A percentile compares a stretch with the other conserved stretches of the same genome.
Evolutionary conservation across 208 protist species (phyloP).

Genomic region (Tritrichomonas musculus): DNA sequence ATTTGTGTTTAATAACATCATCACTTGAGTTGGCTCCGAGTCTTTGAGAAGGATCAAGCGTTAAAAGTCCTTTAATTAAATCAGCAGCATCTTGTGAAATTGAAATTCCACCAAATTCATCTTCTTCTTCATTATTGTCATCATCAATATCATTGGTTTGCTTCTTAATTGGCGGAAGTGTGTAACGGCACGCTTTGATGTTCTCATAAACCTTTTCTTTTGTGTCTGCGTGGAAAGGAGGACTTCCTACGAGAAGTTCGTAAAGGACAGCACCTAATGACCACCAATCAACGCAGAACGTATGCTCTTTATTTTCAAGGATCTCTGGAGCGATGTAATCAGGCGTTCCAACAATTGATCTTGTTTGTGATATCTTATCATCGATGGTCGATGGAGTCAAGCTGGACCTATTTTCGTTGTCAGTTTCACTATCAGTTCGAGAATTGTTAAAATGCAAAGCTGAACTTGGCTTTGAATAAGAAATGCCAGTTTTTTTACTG

Average conservation of each 20-base stretch:
- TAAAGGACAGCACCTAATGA: constrained; percentile 93
- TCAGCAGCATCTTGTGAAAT: background rate
- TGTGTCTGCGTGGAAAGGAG: constrained; percentile 87
- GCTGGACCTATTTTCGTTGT: too few relatives aligned
- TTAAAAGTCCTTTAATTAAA: background rate
- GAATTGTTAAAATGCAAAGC: too few relatives aligned
- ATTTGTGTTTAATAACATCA: background rate
- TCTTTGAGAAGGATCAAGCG: background rate
- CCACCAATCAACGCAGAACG: constrained; percentile 76
- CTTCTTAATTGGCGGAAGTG: too few relatives aligned
- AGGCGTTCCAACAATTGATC: constrained; percentile 61
- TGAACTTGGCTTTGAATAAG: too few relatives aligned
- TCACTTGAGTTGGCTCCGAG: background rate
- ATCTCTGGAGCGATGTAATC: constrained; percentile 91
- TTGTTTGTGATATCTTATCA: constrained; percentile 69
- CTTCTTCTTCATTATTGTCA: background rate
- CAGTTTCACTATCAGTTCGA: too few relatives aligned
- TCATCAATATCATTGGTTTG: background rate
- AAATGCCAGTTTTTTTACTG: too few relatives aligned
- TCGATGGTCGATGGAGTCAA: constrained; percentile 77
- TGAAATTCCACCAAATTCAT: too few relatives aligned
- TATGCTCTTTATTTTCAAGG: constrained; percentile 55
- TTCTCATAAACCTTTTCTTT: background rate
- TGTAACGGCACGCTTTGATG: background rate
- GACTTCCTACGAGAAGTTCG: constrained; percentile 81